Evolutionary conservation across 2,329 filamentous ascomycete species (phyloP), one percentile per base, ranked within the genome.

Genomic region (Calonectria fujianensis): DNA sequence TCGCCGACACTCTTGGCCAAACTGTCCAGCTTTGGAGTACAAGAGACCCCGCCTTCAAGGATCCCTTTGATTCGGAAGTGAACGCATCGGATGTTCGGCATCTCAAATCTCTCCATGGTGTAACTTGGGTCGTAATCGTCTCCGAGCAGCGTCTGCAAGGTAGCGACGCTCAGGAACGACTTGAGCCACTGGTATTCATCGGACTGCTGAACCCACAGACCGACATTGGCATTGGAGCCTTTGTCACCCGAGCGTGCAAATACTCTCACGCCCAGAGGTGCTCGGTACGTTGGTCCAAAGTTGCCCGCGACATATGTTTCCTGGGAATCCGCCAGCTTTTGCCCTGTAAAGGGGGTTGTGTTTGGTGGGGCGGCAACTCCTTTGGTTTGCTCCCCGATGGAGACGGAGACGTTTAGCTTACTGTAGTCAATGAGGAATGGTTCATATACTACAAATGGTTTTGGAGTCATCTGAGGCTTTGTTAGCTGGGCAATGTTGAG

Each of bases 171-270:
- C 2, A 54, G 51, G 18, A 54, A 54, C 3, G 51, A 54, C 18
- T 9, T 29, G 14, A 54, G 18, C 51, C 51, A 54, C 8, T 32
- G 24, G 27, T 31, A 54, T 20, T 31, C 51, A 29, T 54, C 51
- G 11, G 8, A 31, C 3, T 57, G 52, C 9, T 32, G 18, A n/a
- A 35, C 45, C 45, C 45, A 57, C 1, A 57, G 18, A 6, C 57
- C 57, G 20, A 63, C 14, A 16, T 63, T 63, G 13, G 57, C 35
- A 13, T 63, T 63, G n/a, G 57, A 63, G 8, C 57, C 57, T 14
- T 63, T 63, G 35, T 63, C 57, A 1, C 35, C 57, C 18, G 57
- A 63, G 4, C 35, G 57, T 41, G 57, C 35, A 41, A 29, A 63
- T 0, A 63, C 14, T n/a, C 35, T 41, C 6, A 20, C 14, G 4